phyloP scores from a whole-genome alignment of 345 rosid species.

The Gossypium turneri region DNA sequence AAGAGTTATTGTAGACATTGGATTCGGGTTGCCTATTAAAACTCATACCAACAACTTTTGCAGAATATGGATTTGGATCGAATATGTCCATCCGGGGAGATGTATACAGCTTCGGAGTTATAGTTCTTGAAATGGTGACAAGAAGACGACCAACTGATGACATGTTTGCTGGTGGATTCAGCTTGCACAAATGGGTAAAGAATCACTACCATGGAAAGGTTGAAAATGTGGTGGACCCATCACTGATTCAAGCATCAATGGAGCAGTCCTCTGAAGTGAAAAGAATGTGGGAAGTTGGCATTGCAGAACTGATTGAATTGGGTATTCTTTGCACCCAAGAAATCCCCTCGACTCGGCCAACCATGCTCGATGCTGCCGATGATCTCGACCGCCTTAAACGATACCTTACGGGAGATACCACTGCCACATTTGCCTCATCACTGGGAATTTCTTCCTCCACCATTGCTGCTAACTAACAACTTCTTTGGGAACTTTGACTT shows the following conservation, averaged over 20 bases:
- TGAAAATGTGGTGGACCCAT: conserved; percentile 42
- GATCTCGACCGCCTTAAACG: conserved; percentile 51
- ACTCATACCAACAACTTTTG: not conserved
- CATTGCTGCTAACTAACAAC: conserved; percentile 28
- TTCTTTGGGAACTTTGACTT: not conserved
- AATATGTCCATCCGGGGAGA: conserved; percentile 50
- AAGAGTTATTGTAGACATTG: not conserved
- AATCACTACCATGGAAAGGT: conserved; percentile 32
- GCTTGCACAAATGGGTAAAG: conserved; percentile 51
- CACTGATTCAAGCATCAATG: conserved; percentile 34
- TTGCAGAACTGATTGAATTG: conserved; percentile 41
- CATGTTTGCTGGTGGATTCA: conserved; percentile 41
- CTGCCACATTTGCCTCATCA: conserved; percentile 43
- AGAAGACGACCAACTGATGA: conserved; percentile 50
- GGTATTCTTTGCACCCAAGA: conserved; percentile 61
- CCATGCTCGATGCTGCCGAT: conserved; percentile 57
- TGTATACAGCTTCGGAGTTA: conserved; percentile 53
- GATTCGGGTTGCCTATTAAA: not conserved
- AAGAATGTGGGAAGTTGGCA: conserved; percentile 49
- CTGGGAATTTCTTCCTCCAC: conserved; percentile 53
- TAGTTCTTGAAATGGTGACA: conserved; percentile 56
- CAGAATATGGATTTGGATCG: conserved; percentile 54
- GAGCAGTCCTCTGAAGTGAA: conserved; percentile 40
- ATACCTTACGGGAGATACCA: conserved; percentile 44
- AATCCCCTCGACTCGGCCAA: conserved; percentile 45